Evolutionary conservation across 805 yeast species (phyloP).

Genomic region (Clavispora carvajalis): DNA sequence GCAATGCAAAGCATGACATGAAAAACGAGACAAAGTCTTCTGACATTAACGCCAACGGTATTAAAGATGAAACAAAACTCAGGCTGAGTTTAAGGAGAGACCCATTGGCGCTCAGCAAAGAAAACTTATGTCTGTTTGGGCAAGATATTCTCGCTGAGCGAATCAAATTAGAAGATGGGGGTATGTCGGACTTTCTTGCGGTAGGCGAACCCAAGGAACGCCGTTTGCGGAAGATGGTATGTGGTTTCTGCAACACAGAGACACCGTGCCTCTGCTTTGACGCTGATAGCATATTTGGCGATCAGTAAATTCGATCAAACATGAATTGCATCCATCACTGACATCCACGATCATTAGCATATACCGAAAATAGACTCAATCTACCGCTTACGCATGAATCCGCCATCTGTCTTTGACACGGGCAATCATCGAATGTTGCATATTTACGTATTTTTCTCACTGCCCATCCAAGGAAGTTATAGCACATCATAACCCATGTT

Average conservation of each 20-base stretch:
- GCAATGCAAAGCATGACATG: no score
- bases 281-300: constrained; percentile 23
- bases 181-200: neutral
- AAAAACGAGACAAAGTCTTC: no score
- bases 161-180: neutral
- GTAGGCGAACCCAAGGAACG: neutral
- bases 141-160: neutral
- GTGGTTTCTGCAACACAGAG: constrained; percentile 36
- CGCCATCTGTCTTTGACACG: no score
- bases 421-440: no score
- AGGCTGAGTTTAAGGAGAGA: neutral
- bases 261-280: constrained; percentile 40
- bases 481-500: no score
- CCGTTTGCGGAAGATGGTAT: constrained; percentile 11
- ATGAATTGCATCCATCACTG: neutral
- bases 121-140: neutral
- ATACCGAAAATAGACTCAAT: no score
- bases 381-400: no score
- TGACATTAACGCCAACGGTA: neutral
- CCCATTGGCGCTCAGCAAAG: neutral
- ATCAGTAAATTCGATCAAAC: neutral
- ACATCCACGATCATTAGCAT: no score
- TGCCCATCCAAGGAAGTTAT: no score
- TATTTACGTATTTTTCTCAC: no score
- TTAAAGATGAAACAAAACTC: neutral